Conservation (phyloP, 1,284 basidiomycete genomes). For the Wallemia hederae region DNA sequence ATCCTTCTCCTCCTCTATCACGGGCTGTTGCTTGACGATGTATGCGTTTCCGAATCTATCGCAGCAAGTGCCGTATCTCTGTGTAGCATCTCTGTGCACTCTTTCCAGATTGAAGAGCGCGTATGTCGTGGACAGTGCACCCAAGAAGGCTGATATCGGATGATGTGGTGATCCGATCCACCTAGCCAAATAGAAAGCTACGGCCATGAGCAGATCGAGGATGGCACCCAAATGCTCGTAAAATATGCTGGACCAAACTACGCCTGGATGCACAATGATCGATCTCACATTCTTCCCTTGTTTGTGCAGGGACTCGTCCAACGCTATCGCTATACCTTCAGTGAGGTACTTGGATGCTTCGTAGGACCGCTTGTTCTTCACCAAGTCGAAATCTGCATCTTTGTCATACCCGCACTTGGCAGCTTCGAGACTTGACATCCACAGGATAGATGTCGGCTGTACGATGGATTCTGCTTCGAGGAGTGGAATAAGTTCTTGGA, state of each 20-base stretch:
- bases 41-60: constrained; percentile 26
- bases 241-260: constrained; percentile 36
- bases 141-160: constrained; percentile 28
- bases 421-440: constrained; percentile 48
- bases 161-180: constrained; percentile 29
- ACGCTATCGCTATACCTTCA: constrained; percentile 32
- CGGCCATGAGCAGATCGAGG: constrained; percentile 25
- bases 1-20: not conserved
- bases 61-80: constrained; percentile 26
- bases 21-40: constrained; percentile 15
- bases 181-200: constrained; percentile 40
- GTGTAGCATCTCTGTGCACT: not conserved
- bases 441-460: constrained; percentile 34
- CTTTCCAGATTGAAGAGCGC: constrained; percentile 1
- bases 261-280: constrained; percentile 39
- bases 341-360: constrained; percentile 49
- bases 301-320: constrained; percentile 19
- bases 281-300: constrained; percentile 22
- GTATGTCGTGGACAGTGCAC: constrained; percentile 26
- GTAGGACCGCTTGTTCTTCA: constrained; percentile 32
- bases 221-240: constrained; percentile 23
- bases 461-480: constrained; percentile 13
- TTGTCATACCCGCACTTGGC: constrained; percentile 24
- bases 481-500: constrained; percentile 13
- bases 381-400: constrained; percentile 36